Percentiles rank a stretch among this genome's conserved stretches.
Evolutionary conservation across 306 rosid genomes (phyloP).

Genomic region (Castanea mollissima): DNA sequence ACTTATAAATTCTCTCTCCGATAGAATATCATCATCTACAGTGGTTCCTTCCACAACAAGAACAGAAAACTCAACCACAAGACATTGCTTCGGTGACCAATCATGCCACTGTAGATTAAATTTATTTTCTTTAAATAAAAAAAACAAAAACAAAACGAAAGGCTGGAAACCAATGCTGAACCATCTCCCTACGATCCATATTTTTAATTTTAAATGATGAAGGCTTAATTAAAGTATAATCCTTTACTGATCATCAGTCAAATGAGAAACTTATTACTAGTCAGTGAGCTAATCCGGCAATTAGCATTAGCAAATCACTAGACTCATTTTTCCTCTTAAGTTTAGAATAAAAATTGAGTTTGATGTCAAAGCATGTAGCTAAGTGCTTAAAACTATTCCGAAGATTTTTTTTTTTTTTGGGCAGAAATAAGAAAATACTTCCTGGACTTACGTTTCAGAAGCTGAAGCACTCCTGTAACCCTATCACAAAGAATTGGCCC

Average conservation of each 20-base stretch:
- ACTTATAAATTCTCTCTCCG: not conserved
- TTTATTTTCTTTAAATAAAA: no score
- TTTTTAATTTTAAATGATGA: not conserved
- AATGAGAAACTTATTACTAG: not conserved
- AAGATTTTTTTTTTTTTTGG: not conserved
- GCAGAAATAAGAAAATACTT: constrained; percentile 20
- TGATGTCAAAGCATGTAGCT: not conserved
- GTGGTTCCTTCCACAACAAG: not conserved
- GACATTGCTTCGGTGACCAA: constrained; percentile 3
- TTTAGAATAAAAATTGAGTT: not conserved
- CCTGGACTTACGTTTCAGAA: constrained; percentile 77
- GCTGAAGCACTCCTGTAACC: constrained; percentile 89
- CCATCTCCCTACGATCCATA: not conserved
- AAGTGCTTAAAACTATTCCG: not conserved
- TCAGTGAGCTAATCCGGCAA: not conserved
- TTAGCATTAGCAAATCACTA: not conserved
- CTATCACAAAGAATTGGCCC: constrained; percentile 44
- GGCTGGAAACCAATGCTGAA: not conserved
- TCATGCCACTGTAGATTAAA: not conserved
- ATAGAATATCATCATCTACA: not conserved
- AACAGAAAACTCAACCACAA: not conserved
- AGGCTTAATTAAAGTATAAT: not conserved
- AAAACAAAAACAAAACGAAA: no score
- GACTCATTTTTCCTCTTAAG: not conserved
- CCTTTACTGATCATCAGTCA: not conserved